Evolutionary conservation across 2,329 filamentous ascomycete species (phyloP).

Genomic region (Nannizzia gypsea): DNA sequence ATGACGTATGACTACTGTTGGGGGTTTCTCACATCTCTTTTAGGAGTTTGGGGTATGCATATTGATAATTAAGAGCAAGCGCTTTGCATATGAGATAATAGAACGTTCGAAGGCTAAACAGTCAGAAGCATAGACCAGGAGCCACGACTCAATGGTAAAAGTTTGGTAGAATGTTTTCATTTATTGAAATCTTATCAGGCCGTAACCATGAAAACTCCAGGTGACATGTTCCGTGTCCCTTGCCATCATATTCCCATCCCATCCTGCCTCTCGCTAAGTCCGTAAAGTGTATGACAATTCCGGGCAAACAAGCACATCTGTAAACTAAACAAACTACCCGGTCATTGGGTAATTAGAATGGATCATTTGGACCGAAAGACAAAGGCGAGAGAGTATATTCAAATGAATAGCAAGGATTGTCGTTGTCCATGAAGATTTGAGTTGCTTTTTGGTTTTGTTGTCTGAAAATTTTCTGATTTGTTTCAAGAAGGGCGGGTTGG

Average conservation of each 20-base stretch:
- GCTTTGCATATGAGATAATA: not conserved
- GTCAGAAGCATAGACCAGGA: not conserved
- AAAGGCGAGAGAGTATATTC: not conserved
- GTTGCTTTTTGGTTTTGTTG: not conserved
- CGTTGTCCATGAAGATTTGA: not conserved
- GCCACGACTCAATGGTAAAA: not conserved
- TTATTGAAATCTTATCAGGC: not conserved
- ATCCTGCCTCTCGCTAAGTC: not conserved
- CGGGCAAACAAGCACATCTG: not conserved
- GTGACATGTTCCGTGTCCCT: not conserved
- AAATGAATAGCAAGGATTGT: not conserved
- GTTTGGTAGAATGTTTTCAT: not conserved
- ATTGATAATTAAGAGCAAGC: not conserved
- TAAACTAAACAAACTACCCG: not conserved
- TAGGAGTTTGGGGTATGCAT: not conserved
- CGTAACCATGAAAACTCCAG: not conserved
- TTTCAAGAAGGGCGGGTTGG: slow-evolving; percentile 1
- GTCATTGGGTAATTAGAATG: not conserved
- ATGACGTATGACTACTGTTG: not conserved
- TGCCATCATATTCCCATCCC: not conserved
- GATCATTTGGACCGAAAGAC: not conserved
- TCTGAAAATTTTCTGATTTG: not conserved
- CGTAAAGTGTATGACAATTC: not conserved
- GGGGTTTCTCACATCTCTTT: not conserved
- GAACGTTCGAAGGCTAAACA: not conserved